Base-by-base conservation (phyloP, 1,284 basidiomycete genomes). In the Laetiporus sulphureus region DNA sequence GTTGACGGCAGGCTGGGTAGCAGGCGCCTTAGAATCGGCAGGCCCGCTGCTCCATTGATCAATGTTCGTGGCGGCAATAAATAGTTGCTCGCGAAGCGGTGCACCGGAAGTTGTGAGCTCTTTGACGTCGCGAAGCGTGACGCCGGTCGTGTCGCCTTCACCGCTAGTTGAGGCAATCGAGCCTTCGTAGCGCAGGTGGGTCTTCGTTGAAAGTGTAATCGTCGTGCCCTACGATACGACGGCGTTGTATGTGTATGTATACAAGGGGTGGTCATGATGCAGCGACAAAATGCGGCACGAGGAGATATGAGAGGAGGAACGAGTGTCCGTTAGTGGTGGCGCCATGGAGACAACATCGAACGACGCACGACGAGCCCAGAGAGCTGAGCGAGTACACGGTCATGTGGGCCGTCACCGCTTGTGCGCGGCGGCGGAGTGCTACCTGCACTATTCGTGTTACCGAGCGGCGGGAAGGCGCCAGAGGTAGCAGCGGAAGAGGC, bases 121-220 rank as follows among this genome's bases (percentile, higher is more conserved):
- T 62, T 78, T 82, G 53, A 76, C 81, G 58, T 88, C 81, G 57
- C 80, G 81, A 45, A 91, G 74, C 10, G 79, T 79, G 41, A 89
- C 75, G 38, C 86, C 81, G 8, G 68, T 63, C 15, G 73, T 77
- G 58, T 88, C 83, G 38, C 79, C 78, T 51, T 87, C 83, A 20
- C 60, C 64, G 43, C 58, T 64, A 16, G 84, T 83, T 13, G 78
- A 78, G 3, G 57, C 63, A 47, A 90, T 68, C 47, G 79, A 76
- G 42, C 85, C 86, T 57, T 86, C 81, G 57, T 77, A 81, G 49
- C 80, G 82, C 49, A 75, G 69, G 29, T 69, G 68, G 7, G 78
- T 73, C 70, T 84, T 86, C 38, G 82, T 83, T 13, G 65, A 61
- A 41, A 88, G 72, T 18, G 82, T 81, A 52, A 89, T 70, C 23